Conservation (phyloP, 164 flowering plant genomes). For the Aristolochia fimbriata region DNA sequence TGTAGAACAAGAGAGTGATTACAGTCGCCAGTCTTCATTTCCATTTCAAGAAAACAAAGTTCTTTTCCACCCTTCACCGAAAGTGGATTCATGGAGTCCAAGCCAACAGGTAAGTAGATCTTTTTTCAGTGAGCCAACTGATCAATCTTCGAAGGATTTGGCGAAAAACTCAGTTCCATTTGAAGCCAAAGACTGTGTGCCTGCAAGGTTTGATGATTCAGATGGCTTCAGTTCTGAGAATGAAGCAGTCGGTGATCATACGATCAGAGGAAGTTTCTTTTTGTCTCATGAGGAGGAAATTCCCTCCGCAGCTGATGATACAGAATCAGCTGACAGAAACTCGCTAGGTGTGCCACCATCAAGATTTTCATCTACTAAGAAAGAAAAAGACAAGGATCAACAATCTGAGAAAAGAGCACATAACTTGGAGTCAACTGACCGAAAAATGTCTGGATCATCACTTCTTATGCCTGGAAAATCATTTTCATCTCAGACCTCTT, state of each 20-base stretch:
- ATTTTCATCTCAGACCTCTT: no score
- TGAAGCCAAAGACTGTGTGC: slow-evolving; percentile 21
- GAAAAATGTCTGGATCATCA: neutral
- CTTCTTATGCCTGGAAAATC: no score
- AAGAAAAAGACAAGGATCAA: no score
- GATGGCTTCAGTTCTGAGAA: slow-evolving; percentile 47
- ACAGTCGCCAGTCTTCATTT: slow-evolving; percentile 2
- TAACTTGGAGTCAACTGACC: neutral
- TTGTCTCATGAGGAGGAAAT: slow-evolving; percentile 6
- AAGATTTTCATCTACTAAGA: no score
- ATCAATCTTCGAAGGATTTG: slow-evolving; percentile 17
- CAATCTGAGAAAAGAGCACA: neutral
- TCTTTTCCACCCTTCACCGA: slow-evolving; percentile 12
- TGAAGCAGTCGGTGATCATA: slow-evolving; percentile 20
- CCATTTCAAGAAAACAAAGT: slow-evolving; percentile 13
- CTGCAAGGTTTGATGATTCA: slow-evolving; percentile 47
- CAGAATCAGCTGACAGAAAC: no score
- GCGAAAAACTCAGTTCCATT: slow-evolving; percentile 13
- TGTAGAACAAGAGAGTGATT: slow-evolving; percentile 17
- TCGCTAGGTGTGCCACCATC: no score
- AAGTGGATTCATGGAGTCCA: slow-evolving; percentile 20
- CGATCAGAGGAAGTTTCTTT: slow-evolving; percentile 4
- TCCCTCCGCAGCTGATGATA: slow-evolving; percentile 1
- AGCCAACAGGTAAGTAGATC: slow-evolving; percentile 10
- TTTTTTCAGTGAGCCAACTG: slow-evolving; percentile 2